Evolutionary conservation across 73 alveolate species (phyloP), one percentile per base, ranked within the genome.

Genomic region (Paramecium caudatum): DNA sequence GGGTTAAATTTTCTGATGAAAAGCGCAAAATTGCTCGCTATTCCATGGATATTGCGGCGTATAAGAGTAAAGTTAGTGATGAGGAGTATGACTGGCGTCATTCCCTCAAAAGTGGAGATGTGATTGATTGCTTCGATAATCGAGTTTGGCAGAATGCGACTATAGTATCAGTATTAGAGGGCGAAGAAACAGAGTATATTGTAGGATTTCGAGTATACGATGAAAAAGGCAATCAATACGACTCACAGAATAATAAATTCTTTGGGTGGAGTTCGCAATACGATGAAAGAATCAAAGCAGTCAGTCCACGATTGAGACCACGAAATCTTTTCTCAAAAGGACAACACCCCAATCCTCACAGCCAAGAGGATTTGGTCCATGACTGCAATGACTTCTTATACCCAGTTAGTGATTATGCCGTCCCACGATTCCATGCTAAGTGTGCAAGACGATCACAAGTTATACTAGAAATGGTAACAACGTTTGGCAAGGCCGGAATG

Each of bases 281-380:
- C 47, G 99, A 96, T 84, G 99, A 96, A 63, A 91, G 97, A 93
- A 45, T 96, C 55, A 90, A 97, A 27, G 94, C 93, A 36, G 78
- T 48, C 39, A 82, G 91, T 47, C 98, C 99, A 19, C 85, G 97
- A 34, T 90, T 96, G 34, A 46, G 91, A 36, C 90, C 70, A 61
- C 37, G 46, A 86, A 46, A 45, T 39, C 6, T 16, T 8, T 19
- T 61, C 27, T 34, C 69, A 49, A 62, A 17, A 36, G 65, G 80
- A 10, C 12, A 61, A 37, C 17, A 17, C 0, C 17, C 88, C 12
- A 36, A 43, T n/a, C 43, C 30, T 17, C 46, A 62, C 10, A 23
- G 65, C 27, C 4, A 19, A 21, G 98, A 94, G 37, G 91, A 82
- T 36, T 55, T 55, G 17, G 41, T 94, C 17, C 96, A 93, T 61